Base-by-base conservation (phyloP, 2,329 filamentous ascomycete genomes). In the Cytospora mali region DNA sequence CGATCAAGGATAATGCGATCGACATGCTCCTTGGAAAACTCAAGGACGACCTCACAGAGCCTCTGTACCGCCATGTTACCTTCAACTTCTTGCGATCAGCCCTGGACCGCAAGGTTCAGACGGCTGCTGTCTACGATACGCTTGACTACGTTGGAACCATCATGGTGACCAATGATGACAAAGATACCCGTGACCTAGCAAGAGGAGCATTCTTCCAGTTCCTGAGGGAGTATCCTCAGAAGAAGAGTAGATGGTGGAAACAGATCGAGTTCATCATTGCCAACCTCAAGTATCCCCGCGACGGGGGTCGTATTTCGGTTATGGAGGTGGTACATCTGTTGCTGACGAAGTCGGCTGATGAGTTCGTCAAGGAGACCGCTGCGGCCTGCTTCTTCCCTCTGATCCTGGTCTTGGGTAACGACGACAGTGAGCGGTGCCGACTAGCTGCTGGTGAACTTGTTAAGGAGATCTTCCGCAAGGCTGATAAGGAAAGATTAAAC, bases 91-190 rank as follows among this genome's bases (percentile, higher is more conserved):
- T 99, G 63, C 89, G 93, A 49, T 90, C 92, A 0, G 88, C 98
- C 28, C 85, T 99, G 72, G 89, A 91, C 58, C 87, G 93, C 21
- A 94, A 90, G 72, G 82, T 98, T 50, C 85, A 97, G 70, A 93
- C 96, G 9, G 89, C 93, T 0, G 84, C 90, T 49, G 88, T 99
- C 31, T 99, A 99, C 72, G 94, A 98, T 71, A 89, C 90, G 10
- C 84, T 97, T 66, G 95, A 99, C 73, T 88, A 93, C 70, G 89
- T 96, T 31, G 92, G 92, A 53, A 88, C 86, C 4, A 90, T 97
- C 74, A 98, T 98, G 93, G 90, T 99, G 62, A 97, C 91, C 51
- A 98, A 98, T 72, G 92, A 97, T 66, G 93, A 96, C 69, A 90
- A 90, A 69, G 88, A 90, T 67, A 94, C 94, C 2, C 86, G 95